Conservation (phyloP, 371 early-diverging fungal species). For the Zychaea mexicana region DNA sequence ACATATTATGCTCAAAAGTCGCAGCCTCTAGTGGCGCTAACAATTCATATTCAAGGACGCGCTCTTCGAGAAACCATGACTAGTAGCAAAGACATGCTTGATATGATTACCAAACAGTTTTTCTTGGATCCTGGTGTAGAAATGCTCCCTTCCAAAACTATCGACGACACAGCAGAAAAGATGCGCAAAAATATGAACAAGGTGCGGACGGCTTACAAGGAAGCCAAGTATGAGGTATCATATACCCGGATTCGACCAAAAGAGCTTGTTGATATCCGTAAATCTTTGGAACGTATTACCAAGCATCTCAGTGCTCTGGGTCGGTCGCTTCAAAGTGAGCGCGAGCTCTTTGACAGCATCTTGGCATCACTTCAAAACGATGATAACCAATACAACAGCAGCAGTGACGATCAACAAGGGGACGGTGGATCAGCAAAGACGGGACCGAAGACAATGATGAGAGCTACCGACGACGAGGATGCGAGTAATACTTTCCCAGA, state of each 20-base stretch:
- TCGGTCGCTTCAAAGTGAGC: constrained; percentile 42
- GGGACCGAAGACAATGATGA: background rate
- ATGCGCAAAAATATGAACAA: constrained; percentile 43
- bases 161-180: constrained; percentile 30
- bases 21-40: no score
- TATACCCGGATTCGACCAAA: constrained; percentile 43
- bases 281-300: constrained; percentile 34
- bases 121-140: constrained; percentile 38
- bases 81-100: constrained; percentile 38
- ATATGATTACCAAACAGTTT: constrained; percentile 44
- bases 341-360: constrained; percentile 45
- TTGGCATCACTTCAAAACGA: constrained; percentile 7
- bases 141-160: constrained; percentile 22
- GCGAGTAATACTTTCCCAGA: no score
- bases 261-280: constrained; percentile 33
- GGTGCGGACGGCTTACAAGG: constrained; percentile 44
- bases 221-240: constrained; percentile 52
- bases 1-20: background rate
- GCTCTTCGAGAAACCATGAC: constrained; percentile 42
- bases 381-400: no score
- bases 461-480: no score
- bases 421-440: background rate
- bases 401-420: background rate
- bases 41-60: constrained; percentile 31
- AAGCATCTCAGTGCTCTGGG: constrained; percentile 47